Percentiles rank a stretch among this genome's conserved stretches.
Evolutionary conservation across 768 basidiomycete genomes (phyloP).

Genomic region (Boletellus emodensis): DNA sequence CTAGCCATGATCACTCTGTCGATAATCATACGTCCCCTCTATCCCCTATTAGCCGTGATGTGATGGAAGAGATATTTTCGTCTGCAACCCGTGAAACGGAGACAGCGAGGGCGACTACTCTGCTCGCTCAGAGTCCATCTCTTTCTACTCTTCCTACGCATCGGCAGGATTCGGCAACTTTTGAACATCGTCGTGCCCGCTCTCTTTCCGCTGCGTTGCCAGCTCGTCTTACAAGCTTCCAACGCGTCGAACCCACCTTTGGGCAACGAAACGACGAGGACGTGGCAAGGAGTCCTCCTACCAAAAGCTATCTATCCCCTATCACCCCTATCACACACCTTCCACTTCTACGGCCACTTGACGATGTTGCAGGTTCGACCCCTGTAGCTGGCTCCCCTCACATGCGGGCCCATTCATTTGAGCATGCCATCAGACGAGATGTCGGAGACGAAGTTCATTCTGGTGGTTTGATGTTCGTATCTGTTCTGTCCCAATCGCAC

Average conservation of each 20-base stretch:
- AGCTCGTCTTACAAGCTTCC: constrained; percentile 2
- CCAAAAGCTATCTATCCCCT: constrained; percentile 14
- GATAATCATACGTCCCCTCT: constrained; percentile 12
- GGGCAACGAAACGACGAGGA: background rate
- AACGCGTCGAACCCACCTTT: background rate
- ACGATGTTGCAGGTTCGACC: background rate
- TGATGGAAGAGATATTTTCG: constrained; percentile 15
- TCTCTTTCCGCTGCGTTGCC: background rate
- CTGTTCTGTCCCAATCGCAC: background rate
- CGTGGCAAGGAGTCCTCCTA: background rate
- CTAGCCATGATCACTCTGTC: background rate
- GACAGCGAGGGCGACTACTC: background rate
- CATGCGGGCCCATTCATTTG: background rate
- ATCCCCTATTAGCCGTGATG: constrained; percentile 15
- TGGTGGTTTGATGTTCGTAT: constrained; percentile 10
- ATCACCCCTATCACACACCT: constrained; percentile 19
- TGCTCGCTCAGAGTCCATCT: background rate
- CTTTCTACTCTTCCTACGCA: background rate
- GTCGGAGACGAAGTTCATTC: background rate
- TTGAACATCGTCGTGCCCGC: background rate
- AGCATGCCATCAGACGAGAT: background rate
- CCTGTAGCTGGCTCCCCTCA: background rate
- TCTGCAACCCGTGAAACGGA: constrained; percentile 1
- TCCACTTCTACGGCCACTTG: constrained; percentile 10
- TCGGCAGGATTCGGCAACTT: background rate